Evolutionary conservation across 164 flowering plant species (phyloP).

Genomic region (Sextonia rubra): DNA sequence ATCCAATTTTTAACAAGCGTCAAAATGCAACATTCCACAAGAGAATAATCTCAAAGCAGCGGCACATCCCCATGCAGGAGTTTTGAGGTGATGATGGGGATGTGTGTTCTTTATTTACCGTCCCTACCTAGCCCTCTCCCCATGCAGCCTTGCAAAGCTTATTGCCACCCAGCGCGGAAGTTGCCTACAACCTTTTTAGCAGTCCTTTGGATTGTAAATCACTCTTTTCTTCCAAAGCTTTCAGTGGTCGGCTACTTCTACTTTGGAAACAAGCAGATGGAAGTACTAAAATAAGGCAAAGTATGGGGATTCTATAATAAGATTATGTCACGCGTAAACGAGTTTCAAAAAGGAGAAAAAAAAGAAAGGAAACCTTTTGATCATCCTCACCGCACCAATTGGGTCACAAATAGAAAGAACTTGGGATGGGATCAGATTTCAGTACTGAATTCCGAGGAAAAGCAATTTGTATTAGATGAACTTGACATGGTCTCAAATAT

Average conservation of each 20-base stretch:
- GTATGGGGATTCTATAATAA: conserved; percentile 22
- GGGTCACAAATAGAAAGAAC: not conserved
- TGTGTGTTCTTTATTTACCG: not conserved
- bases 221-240: not conserved
- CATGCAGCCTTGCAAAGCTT: not conserved
- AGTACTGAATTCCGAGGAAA: too few species aligned
- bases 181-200: not conserved
- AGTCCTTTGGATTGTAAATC: not conserved
- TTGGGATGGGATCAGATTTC: too few species aligned
- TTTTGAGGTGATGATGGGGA: conserved; percentile 4
- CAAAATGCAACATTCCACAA: conserved; percentile 29
- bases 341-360: conserved; percentile 8
- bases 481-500: too few species aligned
- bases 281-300: conserved; percentile 20
- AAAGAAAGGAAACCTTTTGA: not conserved
- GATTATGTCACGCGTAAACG: conserved; percentile 39
- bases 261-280: not conserved
- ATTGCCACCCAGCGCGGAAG: not conserved
- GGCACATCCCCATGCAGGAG: conserved; percentile 14
- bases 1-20: conserved; percentile 17
- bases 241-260: not conserved
- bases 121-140: not conserved
- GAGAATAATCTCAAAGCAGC: not conserved
- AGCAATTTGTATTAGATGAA: too few species aligned
- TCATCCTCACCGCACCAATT: not conserved